Evolutionary conservation across 768 basidiomycete genomes (phyloP).

Genomic region (Cystobasidium onofrii): DNA sequence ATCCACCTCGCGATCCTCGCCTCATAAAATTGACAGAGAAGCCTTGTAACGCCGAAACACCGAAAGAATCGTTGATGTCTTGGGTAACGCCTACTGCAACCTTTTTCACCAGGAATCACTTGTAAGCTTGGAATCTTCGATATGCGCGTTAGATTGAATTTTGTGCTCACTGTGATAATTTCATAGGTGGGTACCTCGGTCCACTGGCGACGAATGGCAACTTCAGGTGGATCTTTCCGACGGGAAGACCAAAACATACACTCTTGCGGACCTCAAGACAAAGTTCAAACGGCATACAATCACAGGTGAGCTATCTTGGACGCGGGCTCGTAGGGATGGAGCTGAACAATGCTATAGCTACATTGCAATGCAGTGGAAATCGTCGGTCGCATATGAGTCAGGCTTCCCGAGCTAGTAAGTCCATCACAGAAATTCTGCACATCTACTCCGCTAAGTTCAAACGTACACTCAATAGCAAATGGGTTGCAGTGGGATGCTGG

Average conservation of each 20-base stretch:
- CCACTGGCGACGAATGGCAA: constrained; percentile 7
- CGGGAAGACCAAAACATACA: constrained; percentile 14
- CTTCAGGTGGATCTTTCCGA: constrained; percentile 17
- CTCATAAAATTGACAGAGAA: constrained; percentile 23
- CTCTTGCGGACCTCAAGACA: neutral
- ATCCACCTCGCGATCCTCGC: constrained; percentile 25
- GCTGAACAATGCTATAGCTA: too few species aligned
- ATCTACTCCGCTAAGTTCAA: neutral
- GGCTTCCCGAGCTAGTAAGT: constrained; percentile 13
- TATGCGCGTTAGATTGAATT: too few species aligned
- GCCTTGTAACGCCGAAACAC: constrained; percentile 29
- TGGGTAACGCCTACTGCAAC: constrained; percentile 16
- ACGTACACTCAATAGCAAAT: constrained; percentile 45
- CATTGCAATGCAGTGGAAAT: constrained; percentile 24
- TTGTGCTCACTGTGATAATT: neutral
- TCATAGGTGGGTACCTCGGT: constrained; percentile 18
- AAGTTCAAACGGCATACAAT: constrained; percentile 24
- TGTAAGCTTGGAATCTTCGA: neutral
- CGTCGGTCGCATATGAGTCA: constrained; percentile 24
- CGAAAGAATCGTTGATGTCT: neutral
- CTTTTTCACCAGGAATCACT: constrained; percentile 28
- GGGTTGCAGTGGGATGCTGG: constrained; percentile 62
- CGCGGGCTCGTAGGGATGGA: too few species aligned
- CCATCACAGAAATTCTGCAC: neutral
- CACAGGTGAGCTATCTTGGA: constrained; percentile 27